phyloP scores from a whole-genome alignment of 2,329 filamentous ascomycete species.

The Blastomyces emzantsi region DNA sequence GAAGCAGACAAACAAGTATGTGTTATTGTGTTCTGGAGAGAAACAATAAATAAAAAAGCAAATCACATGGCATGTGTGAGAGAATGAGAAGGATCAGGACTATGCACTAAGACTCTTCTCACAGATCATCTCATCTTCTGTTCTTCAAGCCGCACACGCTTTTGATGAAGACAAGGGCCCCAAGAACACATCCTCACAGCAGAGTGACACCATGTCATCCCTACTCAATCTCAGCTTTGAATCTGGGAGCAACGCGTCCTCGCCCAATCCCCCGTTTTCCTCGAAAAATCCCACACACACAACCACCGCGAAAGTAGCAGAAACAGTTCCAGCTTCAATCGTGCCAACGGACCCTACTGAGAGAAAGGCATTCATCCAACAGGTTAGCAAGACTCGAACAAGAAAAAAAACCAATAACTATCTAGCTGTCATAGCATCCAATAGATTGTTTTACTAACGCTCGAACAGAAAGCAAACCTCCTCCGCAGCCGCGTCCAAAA shows the following conservation, averaged over 20 bases:
- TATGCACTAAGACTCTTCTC: not conserved
- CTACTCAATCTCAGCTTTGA: conserved; percentile 17
- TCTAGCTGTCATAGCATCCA: not conserved
- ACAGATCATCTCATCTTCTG: conserved; percentile 4
- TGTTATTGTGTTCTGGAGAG: not conserved
- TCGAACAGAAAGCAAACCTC: conserved; percentile 32
- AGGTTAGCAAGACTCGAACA: conserved; percentile 22
- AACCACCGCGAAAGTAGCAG: conserved; percentile 6
- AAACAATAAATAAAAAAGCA: not conserved
- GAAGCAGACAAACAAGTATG: conserved; percentile 17
- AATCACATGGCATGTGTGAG: not conserved
- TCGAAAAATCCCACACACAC: conserved; percentile 18
- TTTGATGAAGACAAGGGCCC: not conserved
- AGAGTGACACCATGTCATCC: conserved; percentile 14
- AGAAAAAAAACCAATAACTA: not conserved
- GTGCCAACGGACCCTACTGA: conserved; percentile 30
- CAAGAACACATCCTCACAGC: conserved; percentile 11
- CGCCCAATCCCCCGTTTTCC: conserved; percentile 11
- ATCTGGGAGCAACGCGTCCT: conserved; percentile 18
- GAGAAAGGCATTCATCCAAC: conserved; percentile 34
- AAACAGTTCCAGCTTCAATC: conserved; percentile 15
- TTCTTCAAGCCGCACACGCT: conserved; percentile 3
- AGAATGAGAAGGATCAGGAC: not conserved
- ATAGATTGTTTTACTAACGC: not conserved
- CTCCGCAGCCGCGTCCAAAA: conserved; percentile 32